A percentile compares a stretch with the other conserved stretches of the same genome.
These are phyloP conservation scores for Solanum dulcamara DNA, from an alignment of 257 asterid species.

Conservation along the genomic window DNA sequence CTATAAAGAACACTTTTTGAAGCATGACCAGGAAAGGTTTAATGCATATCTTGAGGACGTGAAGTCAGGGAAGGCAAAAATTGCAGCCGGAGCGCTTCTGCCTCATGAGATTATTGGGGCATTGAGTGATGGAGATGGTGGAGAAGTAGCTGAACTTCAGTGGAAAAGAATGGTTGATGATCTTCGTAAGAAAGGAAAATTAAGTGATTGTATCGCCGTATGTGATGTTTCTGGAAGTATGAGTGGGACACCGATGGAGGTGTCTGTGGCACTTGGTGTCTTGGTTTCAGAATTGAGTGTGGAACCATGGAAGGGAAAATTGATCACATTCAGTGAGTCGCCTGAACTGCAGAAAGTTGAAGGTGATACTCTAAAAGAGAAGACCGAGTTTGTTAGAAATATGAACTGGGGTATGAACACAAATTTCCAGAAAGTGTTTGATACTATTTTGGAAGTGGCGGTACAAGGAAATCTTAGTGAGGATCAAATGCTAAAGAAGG, in stretches of 20 bases:
- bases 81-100: conserved; percentile 47
- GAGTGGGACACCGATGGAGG: conserved; percentile 44
- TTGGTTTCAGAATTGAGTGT: conserved; percentile 40
- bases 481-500: background rate
- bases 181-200: conserved; percentile 27
- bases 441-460: conserved; percentile 2
- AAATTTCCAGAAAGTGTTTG: conserved; percentile 11
- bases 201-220: conserved; percentile 39
- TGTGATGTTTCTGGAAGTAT: conserved; percentile 51
- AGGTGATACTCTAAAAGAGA: conserved; percentile 22
- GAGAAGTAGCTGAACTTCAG: conserved; percentile 40
- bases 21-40: conserved; percentile 36
- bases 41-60: conserved; percentile 30
- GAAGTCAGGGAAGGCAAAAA: conserved; percentile 35
- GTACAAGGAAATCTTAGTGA: background rate
- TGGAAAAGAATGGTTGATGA: conserved; percentile 55
- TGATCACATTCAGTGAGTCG: conserved; percentile 34
- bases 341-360: conserved; percentile 30
- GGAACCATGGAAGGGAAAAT: conserved; percentile 53
- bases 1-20: conserved; percentile 20
- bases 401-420: conserved; percentile 24
- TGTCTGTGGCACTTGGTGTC: conserved; percentile 39
- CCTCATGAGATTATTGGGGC: conserved; percentile 46
- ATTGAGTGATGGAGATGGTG: conserved; percentile 7
- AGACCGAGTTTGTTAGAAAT: conserved; percentile 15